Conservation (phyloP, 352 stramenopile genomes). For the Globisporangium paroecandrum region DNA sequence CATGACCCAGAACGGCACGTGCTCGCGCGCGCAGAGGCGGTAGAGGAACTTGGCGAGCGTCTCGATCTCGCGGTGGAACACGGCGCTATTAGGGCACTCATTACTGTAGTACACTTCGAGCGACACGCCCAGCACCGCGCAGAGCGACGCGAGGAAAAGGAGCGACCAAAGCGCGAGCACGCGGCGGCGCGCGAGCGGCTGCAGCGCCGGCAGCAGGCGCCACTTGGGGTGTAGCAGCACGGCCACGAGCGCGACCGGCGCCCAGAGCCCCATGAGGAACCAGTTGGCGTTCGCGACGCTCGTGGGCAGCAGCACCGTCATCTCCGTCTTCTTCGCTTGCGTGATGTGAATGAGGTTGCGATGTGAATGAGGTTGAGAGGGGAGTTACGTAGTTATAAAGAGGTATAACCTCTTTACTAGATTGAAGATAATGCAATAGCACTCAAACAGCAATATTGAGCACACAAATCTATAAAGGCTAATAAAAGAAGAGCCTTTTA, state of each 20-base stretch:
- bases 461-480: not conserved
- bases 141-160: conserved; percentile 27
- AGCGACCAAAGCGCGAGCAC: conserved; percentile 39
- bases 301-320: conserved; percentile 70
- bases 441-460: not conserved
- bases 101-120: conserved; percentile 62
- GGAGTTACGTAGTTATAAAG: not conserved
- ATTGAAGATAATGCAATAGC: not conserved
- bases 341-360: not conserved
- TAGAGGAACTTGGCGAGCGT: conserved; percentile 63
- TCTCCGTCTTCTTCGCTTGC: conserved; percentile 13
- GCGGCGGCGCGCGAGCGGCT: conserved; percentile 23
- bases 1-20: conserved; percentile 62
- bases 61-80: conserved; percentile 75
- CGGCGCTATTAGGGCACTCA: conserved; percentile 56
- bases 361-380: no score
- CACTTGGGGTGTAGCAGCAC: conserved; percentile 45
- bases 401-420: not conserved
- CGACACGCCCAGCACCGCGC: conserved; percentile 35
- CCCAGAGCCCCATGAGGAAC: conserved; percentile 44
- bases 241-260: conserved; percentile 23
- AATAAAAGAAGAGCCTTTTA: not conserved
- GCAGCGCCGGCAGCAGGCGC: conserved; percentile 25
- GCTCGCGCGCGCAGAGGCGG: conserved; percentile 40
- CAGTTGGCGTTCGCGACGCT: conserved; percentile 67